Base-by-base conservation (phyloP, 1,284 basidiomycete genomes). In the Austropuccinia psidii region DNA sequence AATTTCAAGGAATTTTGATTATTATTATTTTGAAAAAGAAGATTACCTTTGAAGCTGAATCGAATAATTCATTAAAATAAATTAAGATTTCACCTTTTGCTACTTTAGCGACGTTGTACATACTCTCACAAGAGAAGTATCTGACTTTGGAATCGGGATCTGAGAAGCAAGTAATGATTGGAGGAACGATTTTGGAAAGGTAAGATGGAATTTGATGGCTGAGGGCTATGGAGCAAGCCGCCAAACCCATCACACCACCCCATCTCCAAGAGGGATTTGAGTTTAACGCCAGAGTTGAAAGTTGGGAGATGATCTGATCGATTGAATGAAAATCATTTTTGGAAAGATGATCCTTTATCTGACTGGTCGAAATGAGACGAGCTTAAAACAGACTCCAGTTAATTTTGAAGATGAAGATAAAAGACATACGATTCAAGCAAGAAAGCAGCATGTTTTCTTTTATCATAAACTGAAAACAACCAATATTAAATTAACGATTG, bases 21-120 rank as follows among this genome's bases (percentile, higher is more conserved):
- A 45, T 64, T 17, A 29, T 64, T 9, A 24, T 41, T 41, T 13
- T 31, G 39, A 49, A 52, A 17, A 60, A 33, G 49, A 19, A 19
- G 17, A 50, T 19, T 77, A 93, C 93, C 85, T 96, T 97, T 85
- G 91, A 93, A 75, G 98, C 85, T 0, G 92, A 90, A 81, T 98
- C 96, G 78, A 99, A 99, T 73, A 97, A 92, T 75, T 95, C 91
- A 80, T 99, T 98, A 83, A 98, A 99, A 81, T 95, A 97, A 24
- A 97, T 88, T 75, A 98, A 83, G 49, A 98, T 90, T 82, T 98
- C 95, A 43, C 95, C 95, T 80, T 97, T 97, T 72, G 93, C 96
- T 7, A 98, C 94, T 82, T 98, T 97, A 41, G 81, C 80, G 78
- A 99, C 96, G 83, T 99, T 99, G 84, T 99, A 98, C 78, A 98